These are phyloP conservation scores for Mucor velutinosus DNA, from an alignment of 371 early-diverging fungal genomes.

Conservation along the genomic window DNA sequence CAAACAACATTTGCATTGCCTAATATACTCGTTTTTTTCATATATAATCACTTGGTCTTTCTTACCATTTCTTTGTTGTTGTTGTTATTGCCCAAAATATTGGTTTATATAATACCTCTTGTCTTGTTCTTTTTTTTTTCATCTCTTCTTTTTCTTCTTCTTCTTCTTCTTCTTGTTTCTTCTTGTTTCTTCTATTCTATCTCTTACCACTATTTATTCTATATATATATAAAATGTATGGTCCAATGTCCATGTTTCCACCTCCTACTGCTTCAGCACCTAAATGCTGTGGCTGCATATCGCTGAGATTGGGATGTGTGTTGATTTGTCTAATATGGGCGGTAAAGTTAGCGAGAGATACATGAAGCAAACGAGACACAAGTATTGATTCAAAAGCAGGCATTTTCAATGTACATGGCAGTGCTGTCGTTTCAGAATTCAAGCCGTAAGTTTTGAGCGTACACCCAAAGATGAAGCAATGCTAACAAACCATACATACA, in stretches of 20 bases:
- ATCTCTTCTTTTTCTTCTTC: background rate
- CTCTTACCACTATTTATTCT: background rate
- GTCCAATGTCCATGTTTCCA: conserved; percentile 4
- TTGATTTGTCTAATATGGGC: conserved; percentile 36
- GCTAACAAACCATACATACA: background rate
- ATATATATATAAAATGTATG: conserved; percentile 17
- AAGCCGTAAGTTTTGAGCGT: conserved; percentile 21
- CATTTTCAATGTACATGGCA: conserved; percentile 36
- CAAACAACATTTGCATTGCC: conserved; percentile 17
- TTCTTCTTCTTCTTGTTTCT: conserved; percentile 8
- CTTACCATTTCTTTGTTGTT: conserved; percentile 13
- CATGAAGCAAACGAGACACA: background rate
- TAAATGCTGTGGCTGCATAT: conserved; percentile 30
- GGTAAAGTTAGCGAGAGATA: conserved; percentile 11
- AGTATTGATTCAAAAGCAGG: conserved; percentile 9
- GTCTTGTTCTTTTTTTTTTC: background rate
- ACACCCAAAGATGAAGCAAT: background rate
- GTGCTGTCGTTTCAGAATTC: conserved; percentile 32
- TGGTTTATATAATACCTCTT: background rate
- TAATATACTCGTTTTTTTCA: background rate
- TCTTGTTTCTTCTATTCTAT: conserved; percentile 2
- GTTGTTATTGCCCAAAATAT: background rate
- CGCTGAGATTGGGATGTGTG: conserved; percentile 28
- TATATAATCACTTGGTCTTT: background rate
- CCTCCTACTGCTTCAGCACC: conserved; percentile 2